Evolutionary conservation across 163 green algal species (phyloP), one percentile per base, ranked within the genome.

Genomic region (Chlamydomonas reinhardtii): DNA sequence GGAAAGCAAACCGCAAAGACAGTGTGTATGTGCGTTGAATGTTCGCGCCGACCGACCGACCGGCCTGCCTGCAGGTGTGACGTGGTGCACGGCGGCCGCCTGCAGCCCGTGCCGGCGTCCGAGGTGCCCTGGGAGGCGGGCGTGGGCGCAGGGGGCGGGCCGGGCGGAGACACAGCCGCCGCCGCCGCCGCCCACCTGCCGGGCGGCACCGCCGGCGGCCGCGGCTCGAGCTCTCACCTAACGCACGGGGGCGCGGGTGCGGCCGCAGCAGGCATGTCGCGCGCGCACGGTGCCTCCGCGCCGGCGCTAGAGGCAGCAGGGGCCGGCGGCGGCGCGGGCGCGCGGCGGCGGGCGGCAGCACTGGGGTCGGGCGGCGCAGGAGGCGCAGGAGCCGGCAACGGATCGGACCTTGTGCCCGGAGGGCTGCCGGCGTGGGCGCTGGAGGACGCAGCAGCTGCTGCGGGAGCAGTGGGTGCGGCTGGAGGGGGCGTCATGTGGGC

Each of bases 121-220:
- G 78, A 85, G 34, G 78, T 85, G 32, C 78, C 78, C 68, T 48
- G 31, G 65, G 65, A 76, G 65, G 77, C 77, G 39, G 22, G 4
- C 0, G 39, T 1, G 16, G 48, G 15, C 61, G n/a, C n/a, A n/a
- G 48, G 54, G n/a, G 20, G 74, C 48, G 17, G 59, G 59, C 5
- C 34, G 72, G 75, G 19, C 39, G 27, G 39, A 29, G 37, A 31
- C 37, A 0, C 43, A 6, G 43, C 43, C 59, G 59, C 3, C 59
- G 59, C 59, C 59, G 59, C 59, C 24, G 17, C 59, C 0, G 1
- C 22, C 59, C 59, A 22, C 59, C 59, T 29, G 59, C 59, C 20
- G 2, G 22, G 59, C 59, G 59, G 22, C 59, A 29, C 4, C 62
- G 62, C 24, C 62, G 24, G 27, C 27, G 27, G 27, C 27, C 62